phyloP scores from a whole-genome alignment of 805 yeast genomes.

The Vanderwaltozyma verrucispora region DNA sequence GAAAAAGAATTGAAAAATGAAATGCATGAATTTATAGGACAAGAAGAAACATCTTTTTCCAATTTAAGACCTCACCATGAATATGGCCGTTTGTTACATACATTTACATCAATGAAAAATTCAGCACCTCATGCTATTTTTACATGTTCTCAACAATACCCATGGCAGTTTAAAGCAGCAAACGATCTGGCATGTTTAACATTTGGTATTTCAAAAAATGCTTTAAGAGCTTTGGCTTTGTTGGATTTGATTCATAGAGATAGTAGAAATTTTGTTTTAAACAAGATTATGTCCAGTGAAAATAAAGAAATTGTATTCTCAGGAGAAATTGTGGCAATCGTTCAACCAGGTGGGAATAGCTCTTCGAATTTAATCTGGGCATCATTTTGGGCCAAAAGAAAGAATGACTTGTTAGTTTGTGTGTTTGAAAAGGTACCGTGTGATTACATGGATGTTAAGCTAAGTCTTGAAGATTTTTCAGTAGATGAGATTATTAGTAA shows the following conservation, averaged over 20 bases:
- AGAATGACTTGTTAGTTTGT: conserved; percentile 61
- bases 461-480: conserved; percentile 27
- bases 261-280: conserved; percentile 57
- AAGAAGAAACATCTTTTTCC: conserved; percentile 3
- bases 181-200: conserved; percentile 83
- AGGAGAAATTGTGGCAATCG: conserved; percentile 78
- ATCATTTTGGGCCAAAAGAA: conserved; percentile 80
- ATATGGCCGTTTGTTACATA: conserved; percentile 44
- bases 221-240: conserved; percentile 51
- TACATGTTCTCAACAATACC: conserved; percentile 61
- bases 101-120: conserved; percentile 59
- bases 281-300: conserved; percentile 35
- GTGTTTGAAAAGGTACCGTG: conserved; percentile 81
- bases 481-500: conserved; percentile 15
- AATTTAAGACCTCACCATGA: conserved; percentile 14
- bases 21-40: conserved; percentile 4
- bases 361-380: conserved; percentile 57
- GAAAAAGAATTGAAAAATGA: conserved; percentile 11
- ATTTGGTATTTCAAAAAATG: conserved; percentile 67
- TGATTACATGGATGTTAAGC: conserved; percentile 49
- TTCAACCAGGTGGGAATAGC: conserved; percentile 43
- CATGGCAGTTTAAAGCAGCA: conserved; percentile 76
- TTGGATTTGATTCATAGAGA: conserved; percentile 73
- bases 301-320: conserved; percentile 49
- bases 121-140: conserved; percentile 75